A percentile compares a stretch with the other conserved stretches of the same genome.
These are phyloP conservation scores for Phanerochaete carnosa DNA, from an alignment of 768 basidiomycete genomes.

Conservation along the genomic window DNA sequence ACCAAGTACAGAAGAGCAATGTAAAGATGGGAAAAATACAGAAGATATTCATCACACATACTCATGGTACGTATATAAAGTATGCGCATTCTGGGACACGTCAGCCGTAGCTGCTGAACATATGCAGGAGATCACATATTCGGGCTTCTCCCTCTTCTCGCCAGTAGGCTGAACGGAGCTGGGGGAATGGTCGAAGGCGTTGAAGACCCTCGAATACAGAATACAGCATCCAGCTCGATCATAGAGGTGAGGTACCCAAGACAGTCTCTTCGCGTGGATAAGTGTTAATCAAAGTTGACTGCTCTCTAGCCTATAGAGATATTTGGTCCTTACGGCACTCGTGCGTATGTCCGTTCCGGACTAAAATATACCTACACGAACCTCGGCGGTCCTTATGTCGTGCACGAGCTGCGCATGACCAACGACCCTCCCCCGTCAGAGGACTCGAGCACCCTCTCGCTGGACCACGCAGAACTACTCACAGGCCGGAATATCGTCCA, in stretches of 20 bases:
- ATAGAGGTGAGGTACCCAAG: conserved; percentile 5
- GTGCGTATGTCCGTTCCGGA: conserved; percentile 71
- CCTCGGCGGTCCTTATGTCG: conserved; percentile 65
- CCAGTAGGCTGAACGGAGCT: conserved; percentile 68
- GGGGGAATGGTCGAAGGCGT: conserved; percentile 57
- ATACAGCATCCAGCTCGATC: conserved; percentile 4
- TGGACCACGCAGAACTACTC: conserved; percentile 51
- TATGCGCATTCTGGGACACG: neutral
- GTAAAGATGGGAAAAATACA: conserved; percentile 79
- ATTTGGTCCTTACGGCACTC: conserved; percentile 82
- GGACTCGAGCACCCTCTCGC: conserved; percentile 42
- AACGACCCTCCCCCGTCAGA: conserved; percentile 52
- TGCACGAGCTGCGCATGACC: conserved; percentile 76
- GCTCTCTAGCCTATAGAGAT: conserved; percentile 64
- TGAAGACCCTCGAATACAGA: conserved; percentile 55
- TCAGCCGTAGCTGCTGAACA: neutral
- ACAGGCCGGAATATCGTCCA: conserved; percentile 62
- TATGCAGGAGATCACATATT: conserved; percentile 76
- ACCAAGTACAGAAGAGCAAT: conserved; percentile 65
- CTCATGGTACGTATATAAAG: conserved; percentile 56
- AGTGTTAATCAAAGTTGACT: neutral
- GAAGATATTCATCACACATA: conserved; percentile 88
- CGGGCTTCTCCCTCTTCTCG: conserved; percentile 67
- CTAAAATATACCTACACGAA: conserved; percentile 68
- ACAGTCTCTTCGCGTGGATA: neutral